Evolutionary conservation across 345 rosid genomes (phyloP).

Genomic region (Arabis hirsuta): DNA sequence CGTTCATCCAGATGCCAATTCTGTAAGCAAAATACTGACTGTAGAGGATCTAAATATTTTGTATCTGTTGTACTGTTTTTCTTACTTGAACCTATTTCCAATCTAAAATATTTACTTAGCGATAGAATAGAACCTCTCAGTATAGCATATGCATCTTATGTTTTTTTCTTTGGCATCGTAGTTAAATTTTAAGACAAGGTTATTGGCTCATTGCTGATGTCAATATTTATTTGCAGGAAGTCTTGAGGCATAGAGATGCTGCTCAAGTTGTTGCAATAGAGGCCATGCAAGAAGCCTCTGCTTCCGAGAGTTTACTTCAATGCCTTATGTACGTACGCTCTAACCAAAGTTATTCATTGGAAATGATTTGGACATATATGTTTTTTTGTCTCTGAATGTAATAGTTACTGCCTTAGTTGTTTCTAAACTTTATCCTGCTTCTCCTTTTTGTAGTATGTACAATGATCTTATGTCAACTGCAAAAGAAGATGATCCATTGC

Average conservation of each 20-base stretch:
- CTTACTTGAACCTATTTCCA: not conserved
- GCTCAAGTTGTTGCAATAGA: slow-evolving; percentile 87
- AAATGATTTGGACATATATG: not conserved
- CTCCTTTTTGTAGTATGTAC: slow-evolving; percentile 62
- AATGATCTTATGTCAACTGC: slow-evolving; percentile 73
- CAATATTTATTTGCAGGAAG: slow-evolving; percentile 54
- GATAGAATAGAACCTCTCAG: not conserved
- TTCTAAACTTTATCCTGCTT: slow-evolving; percentile 10
- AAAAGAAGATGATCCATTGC: slow-evolving; percentile 87
- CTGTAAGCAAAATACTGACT: not conserved
- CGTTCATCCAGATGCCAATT: not conserved
- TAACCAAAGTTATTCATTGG: not conserved
- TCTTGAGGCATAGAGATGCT: slow-evolving; percentile 85
- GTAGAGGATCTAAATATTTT: not conserved
- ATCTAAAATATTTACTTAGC: not conserved
- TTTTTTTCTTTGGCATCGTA: slow-evolving; percentile 25
- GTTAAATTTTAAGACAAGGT: not conserved
- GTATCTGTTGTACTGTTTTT: not conserved
- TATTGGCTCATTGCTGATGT: slow-evolving; percentile 7
- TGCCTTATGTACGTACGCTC: slow-evolving; percentile 71
- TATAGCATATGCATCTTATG: not conserved
- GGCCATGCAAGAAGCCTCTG: slow-evolving; percentile 94
- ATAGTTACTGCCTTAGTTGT: slow-evolving; percentile 7
- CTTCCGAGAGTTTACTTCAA: slow-evolving; percentile 86
- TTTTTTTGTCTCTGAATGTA: not conserved